Conservation (phyloP, 805 yeast genomes). For the Trichomonascus vanleenenianus region DNA sequence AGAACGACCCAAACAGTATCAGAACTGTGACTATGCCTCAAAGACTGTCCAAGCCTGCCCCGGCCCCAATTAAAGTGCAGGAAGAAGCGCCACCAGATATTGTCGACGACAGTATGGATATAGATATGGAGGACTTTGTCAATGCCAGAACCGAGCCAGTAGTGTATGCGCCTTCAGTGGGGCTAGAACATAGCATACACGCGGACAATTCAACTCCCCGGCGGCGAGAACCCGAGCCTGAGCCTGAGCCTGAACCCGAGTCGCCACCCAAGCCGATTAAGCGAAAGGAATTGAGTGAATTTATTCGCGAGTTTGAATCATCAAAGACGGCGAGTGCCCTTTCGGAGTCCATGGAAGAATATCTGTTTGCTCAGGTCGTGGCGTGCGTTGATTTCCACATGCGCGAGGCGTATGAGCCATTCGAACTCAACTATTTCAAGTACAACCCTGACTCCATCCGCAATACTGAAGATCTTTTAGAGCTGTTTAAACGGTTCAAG, state of each 20-base stretch:
- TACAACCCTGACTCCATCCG: slow-evolving; percentile 34
- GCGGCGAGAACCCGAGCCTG: too few relatives aligned
- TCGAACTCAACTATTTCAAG: slow-evolving; percentile 44
- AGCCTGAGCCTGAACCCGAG: background rate
- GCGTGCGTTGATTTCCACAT: slow-evolving; percentile 46
- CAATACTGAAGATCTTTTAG: slow-evolving; percentile 37
- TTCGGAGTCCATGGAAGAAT: background rate
- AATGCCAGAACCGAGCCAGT: too few relatives aligned
- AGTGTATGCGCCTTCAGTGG: too few relatives aligned
- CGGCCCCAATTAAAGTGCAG: background rate
- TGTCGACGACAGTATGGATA: slow-evolving; percentile 9
- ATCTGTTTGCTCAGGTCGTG: slow-evolving; percentile 9
- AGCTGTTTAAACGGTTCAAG: slow-evolving; percentile 40
- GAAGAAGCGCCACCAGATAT: background rate
- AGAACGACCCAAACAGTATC: background rate
- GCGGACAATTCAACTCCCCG: too few relatives aligned
- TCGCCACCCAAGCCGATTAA: background rate
- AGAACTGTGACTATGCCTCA: background rate
- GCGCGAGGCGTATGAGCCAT: slow-evolving; percentile 41
- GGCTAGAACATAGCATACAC: too few relatives aligned
- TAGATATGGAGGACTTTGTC: background rate
- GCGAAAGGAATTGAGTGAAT: background rate
- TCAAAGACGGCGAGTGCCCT: too few relatives aligned
- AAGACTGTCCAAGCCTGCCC: background rate
- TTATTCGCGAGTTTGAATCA: too few relatives aligned